A percentile compares a stretch with the other conserved stretches of the same genome.
Evolutionary conservation across 208 protist genomes (phyloP).

Genomic region (Naegleria fowleri): DNA sequence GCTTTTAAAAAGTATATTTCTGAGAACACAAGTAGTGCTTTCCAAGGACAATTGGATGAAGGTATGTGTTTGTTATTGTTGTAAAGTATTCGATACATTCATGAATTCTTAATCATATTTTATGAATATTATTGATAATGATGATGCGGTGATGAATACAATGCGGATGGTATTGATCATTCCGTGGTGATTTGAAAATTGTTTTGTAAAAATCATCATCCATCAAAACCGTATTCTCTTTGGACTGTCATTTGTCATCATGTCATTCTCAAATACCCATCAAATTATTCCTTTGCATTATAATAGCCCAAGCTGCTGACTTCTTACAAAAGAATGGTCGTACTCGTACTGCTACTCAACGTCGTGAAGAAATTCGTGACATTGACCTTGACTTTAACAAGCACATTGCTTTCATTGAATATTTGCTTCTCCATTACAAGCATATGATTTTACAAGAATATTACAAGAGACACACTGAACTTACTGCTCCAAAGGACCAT

Average conservation of each 20-base stretch:
- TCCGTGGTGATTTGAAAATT: too few relatives aligned
- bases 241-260: too few relatives aligned
- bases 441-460: constrained; percentile 45
- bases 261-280: too few relatives aligned
- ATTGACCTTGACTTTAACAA: constrained; percentile 45
- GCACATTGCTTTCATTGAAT: constrained; percentile 47
- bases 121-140: too few relatives aligned
- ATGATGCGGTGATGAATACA: too few relatives aligned
- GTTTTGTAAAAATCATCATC: too few relatives aligned
- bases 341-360: constrained; percentile 37
- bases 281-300: too few relatives aligned
- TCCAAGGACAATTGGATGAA: constrained; percentile 30
- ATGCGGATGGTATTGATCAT: too few relatives aligned
- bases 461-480: constrained; percentile 36
- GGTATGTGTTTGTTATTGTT: not conserved
- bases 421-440: constrained; percentile 46
- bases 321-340: constrained; percentile 41
- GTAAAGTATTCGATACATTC: too few relatives aligned
- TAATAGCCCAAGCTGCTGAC: constrained; percentile 33
- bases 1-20: constrained; percentile 34
- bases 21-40: constrained; percentile 26
- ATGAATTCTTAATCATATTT: too few relatives aligned
- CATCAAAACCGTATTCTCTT: too few relatives aligned
- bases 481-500: not conserved
- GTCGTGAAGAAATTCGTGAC: constrained; percentile 38